phyloP scores from a whole-genome alignment of 2,329 filamentous ascomycete species.

The Elsinoe batatas region DNA sequence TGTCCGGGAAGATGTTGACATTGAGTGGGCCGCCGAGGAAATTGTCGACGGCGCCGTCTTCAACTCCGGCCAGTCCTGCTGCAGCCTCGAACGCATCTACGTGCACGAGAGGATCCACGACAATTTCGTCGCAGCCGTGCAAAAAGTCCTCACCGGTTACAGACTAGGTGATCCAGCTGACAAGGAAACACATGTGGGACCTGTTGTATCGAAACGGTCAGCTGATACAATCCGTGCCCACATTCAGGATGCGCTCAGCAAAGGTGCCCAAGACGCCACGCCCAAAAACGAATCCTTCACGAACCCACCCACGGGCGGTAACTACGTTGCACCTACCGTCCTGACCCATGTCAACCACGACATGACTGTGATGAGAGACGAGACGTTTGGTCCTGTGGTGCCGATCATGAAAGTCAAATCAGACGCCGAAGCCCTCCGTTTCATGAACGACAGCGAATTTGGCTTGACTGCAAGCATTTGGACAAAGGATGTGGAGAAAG shows the following conservation, averaged over 20 bases:
- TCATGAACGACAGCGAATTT: conserved; percentile 95
- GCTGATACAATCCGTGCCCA: conserved; percentile 68
- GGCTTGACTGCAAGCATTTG: conserved; percentile 94
- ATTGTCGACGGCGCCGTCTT: conserved; percentile 95
- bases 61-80: conserved; percentile 98
- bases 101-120: conserved; percentile 80
- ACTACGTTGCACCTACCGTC: conserved; percentile 80
- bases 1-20: conserved; percentile 72
- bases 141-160: conserved; percentile 68
- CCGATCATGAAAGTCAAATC: conserved; percentile 75
- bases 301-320: conserved; percentile 64
- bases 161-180: conserved; percentile 81
- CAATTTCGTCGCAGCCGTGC: conserved; percentile 65
- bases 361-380: conserved; percentile 85
- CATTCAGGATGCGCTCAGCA: conserved; percentile 69
- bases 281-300: conserved; percentile 71
- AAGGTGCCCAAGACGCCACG: conserved; percentile 76
- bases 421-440: conserved; percentile 68
- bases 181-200: conserved; percentile 70
- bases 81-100: conserved; percentile 83
- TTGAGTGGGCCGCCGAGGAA: conserved; percentile 84
- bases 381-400: conserved; percentile 91
- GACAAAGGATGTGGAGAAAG: conserved; percentile 75
- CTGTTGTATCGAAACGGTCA: conserved; percentile 73
- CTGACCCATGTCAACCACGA: conserved; percentile 68